Evolutionary conservation across 1,284 basidiomycete species (phyloP).

Genomic region (Marasmius tenuissimus): DNA sequence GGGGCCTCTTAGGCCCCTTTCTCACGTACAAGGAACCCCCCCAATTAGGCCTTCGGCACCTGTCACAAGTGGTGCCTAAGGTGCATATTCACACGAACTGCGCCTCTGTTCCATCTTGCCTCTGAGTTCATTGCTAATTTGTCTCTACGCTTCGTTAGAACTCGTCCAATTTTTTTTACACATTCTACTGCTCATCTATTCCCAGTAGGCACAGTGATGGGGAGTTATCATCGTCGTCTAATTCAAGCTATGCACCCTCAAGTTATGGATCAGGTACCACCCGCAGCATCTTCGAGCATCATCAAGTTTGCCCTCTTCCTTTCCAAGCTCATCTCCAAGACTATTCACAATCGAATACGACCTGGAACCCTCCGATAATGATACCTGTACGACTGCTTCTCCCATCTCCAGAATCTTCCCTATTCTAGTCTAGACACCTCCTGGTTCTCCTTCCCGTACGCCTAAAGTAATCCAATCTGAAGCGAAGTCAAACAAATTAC

Average conservation of each 20-base stretch:
- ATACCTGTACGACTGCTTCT: not conserved
- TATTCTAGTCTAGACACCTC: conserved; percentile 4
- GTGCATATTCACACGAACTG: too few relatives aligned
- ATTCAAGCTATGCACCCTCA: conserved; percentile 21
- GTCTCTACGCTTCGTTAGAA: not conserved
- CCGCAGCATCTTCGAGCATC: too few relatives aligned
- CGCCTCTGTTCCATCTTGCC: not conserved
- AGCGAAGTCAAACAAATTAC: conserved; percentile 4
- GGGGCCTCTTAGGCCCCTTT: too few relatives aligned
- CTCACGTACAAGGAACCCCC: too few relatives aligned
- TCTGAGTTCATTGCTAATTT: not conserved
- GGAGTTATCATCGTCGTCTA: conserved; percentile 15
- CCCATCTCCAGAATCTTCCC: not conserved
- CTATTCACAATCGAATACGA: not conserved
- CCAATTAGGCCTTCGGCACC: too few relatives aligned
- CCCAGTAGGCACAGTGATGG: not conserved
- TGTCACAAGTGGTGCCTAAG: too few relatives aligned
- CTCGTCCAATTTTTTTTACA: not conserved
- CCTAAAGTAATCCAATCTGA: conserved; percentile 46
- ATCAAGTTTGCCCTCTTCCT: too few relatives aligned
- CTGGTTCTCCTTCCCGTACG: conserved; percentile 12
- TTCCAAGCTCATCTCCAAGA: not conserved
- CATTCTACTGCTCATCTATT: not conserved
- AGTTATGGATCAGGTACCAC: not conserved
- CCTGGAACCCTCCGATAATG: not conserved